Percentiles rank a stretch among this genome's conserved stretches.
Conservation (phyloP, 2,329 filamentous ascomycete genomes). For the Clarireedia hainanense region DNA sequence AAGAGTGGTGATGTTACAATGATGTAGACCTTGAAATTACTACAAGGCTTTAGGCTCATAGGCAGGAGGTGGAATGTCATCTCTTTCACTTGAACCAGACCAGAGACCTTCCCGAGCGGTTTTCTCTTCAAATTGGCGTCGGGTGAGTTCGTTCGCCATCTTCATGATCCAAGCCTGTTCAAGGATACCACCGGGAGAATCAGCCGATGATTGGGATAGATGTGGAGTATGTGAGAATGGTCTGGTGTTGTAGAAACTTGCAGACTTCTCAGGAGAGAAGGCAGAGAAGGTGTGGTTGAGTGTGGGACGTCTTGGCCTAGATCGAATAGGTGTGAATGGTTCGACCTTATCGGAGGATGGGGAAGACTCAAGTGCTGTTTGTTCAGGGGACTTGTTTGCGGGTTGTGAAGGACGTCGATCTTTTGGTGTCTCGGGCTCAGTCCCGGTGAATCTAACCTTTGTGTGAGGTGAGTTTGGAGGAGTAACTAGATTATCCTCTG, state of each 20-base stretch:
- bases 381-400: conserved; percentile 11
- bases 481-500: conserved; percentile 46
- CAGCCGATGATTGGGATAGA: conserved; percentile 3
- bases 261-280: conserved; percentile 19
- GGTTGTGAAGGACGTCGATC: conserved; percentile 11
- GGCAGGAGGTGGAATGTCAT: conserved; percentile 52
- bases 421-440: conserved; percentile 32
- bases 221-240: conserved; percentile 15
- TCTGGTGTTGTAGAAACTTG: neutral
- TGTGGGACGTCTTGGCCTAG: conserved; percentile 12
- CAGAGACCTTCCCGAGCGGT: conserved; percentile 38
- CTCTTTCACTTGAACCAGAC: conserved; percentile 30
- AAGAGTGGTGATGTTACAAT: neutral
- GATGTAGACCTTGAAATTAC: neutral
- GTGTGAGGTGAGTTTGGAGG: conserved; percentile 40
- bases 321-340: conserved; percentile 14
- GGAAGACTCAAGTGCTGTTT: conserved; percentile 11
- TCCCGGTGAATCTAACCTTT: conserved; percentile 29
- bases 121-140: conserved; percentile 84
- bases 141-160: conserved; percentile 87
- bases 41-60: conserved; percentile 39
- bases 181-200: conserved; percentile 30
- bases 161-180: conserved; percentile 75
- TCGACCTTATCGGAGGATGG: conserved; percentile 13
- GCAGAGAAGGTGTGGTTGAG: conserved; percentile 6